These are phyloP conservation scores for Penicillium alfredii DNA, from an alignment of 495 filamentous ascomycete species.

Conservation along the genomic window DNA sequence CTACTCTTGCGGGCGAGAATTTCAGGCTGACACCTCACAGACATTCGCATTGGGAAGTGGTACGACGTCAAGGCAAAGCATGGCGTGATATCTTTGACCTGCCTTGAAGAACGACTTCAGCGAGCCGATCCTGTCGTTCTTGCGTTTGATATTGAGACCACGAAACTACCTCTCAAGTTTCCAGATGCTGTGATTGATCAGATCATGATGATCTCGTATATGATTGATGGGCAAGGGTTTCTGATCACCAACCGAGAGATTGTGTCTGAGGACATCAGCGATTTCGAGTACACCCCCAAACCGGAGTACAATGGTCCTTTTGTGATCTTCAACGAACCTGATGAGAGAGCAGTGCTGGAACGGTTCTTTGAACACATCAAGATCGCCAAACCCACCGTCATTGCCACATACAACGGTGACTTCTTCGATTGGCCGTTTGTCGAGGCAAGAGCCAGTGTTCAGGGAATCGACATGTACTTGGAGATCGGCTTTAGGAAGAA, in stretches of 20 bases:
- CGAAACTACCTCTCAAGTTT: conserved; percentile 94
- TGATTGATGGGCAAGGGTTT: conserved; percentile 99
- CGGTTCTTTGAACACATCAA: conserved; percentile 96
- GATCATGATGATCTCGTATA: conserved; percentile 99
- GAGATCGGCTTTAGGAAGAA: conserved; percentile 97
- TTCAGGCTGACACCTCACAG: conserved; percentile 36
- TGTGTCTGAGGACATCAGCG: conserved; percentile 92
- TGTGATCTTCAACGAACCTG: conserved; percentile 95
- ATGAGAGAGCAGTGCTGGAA: conserved; percentile 82
- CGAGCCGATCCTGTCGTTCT: conserved; percentile 93
- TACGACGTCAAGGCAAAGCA: conserved; percentile 94
- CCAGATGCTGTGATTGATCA: conserved; percentile 94
- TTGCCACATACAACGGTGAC: conserved; percentile 99
- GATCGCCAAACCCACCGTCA: conserved; percentile 88
- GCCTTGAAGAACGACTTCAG: conserved; percentile 81
- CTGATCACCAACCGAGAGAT: conserved; percentile 98
- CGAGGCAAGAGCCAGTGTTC: conserved; percentile 81
- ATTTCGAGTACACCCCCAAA: conserved; percentile 97
- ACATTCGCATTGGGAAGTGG: conserved; percentile 96
- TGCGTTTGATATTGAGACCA: conserved; percentile 97
- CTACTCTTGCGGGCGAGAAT: neutral
- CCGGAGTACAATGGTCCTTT: conserved; percentile 94
- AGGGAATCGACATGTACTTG: conserved; percentile 98
- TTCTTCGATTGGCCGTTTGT: conserved; percentile 99
- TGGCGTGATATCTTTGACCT: conserved; percentile 71